phyloP scores from a whole-genome alignment of 805 yeast genomes.

The Lachancea fermentati region DNA sequence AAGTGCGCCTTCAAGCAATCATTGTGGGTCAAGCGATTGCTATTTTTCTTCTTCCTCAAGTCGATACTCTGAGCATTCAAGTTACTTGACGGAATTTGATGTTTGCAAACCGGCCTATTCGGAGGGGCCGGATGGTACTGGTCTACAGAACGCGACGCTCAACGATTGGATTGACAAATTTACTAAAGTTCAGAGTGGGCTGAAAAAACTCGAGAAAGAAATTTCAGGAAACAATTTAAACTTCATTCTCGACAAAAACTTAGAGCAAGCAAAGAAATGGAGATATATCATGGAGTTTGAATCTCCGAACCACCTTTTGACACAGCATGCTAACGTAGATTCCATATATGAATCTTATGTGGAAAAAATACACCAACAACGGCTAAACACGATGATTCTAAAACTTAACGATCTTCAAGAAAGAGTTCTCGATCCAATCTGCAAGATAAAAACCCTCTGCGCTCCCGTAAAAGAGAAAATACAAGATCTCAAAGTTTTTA shows the following conservation, averaged over 20 bases:
- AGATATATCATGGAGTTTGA: slow-evolving; percentile 24
- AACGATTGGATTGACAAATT: slow-evolving; percentile 22
- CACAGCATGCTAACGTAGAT: slow-evolving; percentile 16
- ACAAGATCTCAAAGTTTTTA: slow-evolving; percentile 29
- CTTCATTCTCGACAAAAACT: slow-evolving; percentile 16
- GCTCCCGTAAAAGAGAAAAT: slow-evolving; percentile 21
- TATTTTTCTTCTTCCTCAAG: slow-evolving; percentile 13
- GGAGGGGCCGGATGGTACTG: too few relatives aligned
- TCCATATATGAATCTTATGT: slow-evolving; percentile 28
- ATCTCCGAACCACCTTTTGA: slow-evolving; percentile 14
- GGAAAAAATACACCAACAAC: slow-evolving; percentile 23
- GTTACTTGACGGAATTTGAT: not conserved
- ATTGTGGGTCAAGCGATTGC: slow-evolving; percentile 5
- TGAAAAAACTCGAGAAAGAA: slow-evolving; percentile 18
- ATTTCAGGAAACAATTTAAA: slow-evolving; percentile 18
- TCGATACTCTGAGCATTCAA: slow-evolving; percentile 16
- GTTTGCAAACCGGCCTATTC: too few relatives aligned
- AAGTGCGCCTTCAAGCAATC: not conserved
- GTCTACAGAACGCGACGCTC: slow-evolving; percentile 9
- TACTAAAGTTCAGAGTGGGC: slow-evolving; percentile 16
- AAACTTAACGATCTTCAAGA: slow-evolving; percentile 24
- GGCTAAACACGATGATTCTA: slow-evolving; percentile 27
- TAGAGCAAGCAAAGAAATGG: slow-evolving; percentile 26
- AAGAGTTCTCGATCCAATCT: slow-evolving; percentile 28
- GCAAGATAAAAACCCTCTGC: slow-evolving; percentile 21